phyloP scores from a whole-genome alignment of 2,329 filamentous ascomycete species.

The Sporothrix variecibatus region DNA sequence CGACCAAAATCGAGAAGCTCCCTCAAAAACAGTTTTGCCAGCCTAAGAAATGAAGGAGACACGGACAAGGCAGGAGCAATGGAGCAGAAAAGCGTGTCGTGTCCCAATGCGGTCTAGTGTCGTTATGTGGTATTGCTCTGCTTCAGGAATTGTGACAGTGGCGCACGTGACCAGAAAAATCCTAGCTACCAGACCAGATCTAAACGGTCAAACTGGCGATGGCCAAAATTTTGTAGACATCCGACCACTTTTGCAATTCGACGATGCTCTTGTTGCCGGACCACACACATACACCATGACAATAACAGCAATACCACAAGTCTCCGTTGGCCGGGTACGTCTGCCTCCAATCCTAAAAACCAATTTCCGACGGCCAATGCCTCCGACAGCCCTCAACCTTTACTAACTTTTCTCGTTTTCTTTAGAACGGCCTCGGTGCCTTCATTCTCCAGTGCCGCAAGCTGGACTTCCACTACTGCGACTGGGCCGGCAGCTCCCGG shows the following conservation, averaged over 20 bases:
- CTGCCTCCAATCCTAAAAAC: too few species aligned
- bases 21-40: slow-evolving; percentile 19
- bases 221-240: slow-evolving; percentile 19
- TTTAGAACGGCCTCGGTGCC: slow-evolving; percentile 89
- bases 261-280: slow-evolving; percentile 13
- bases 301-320: slow-evolving; percentile 31
- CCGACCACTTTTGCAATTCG: not conserved
- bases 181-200: not conserved
- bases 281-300: slow-evolving; percentile 32
- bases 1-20: not conserved
- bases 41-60: slow-evolving; percentile 19
- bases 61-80: slow-evolving; percentile 12
- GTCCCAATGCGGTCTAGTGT: not conserved
- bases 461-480: slow-evolving; percentile 95
- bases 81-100: slow-evolving; percentile 16
- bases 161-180: slow-evolving; percentile 21
- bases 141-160: not conserved
- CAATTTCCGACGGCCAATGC: not conserved
- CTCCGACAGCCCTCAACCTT: not conserved
- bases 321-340: slow-evolving; percentile 32
- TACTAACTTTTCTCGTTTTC: not conserved
- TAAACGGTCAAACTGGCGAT: not conserved
- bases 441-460: slow-evolving; percentile 98
- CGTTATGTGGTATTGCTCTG: not conserved
- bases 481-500: slow-evolving; percentile 87